Evolutionary conservation across 441 rosid species (phyloP).

Genomic region (Corymbia calophylla): DNA sequence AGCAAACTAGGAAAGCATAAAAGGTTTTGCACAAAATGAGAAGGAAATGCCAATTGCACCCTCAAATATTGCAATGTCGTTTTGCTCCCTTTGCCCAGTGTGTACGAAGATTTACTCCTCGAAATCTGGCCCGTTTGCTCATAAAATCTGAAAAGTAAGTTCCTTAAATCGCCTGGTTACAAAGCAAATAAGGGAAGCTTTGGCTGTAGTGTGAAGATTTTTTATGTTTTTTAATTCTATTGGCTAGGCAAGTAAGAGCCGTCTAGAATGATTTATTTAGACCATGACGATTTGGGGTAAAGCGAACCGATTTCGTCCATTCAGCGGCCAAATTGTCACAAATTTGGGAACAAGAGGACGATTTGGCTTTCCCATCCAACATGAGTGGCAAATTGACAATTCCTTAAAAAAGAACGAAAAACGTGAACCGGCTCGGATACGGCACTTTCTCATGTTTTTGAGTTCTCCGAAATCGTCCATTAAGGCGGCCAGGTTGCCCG

Average conservation of each 20-base stretch:
- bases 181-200: not conserved
- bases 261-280: not conserved
- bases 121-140: not conserved
- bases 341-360: not conserved
- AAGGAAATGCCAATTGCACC: too few species aligned
- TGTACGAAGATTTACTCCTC: not conserved
- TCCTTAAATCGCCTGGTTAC: not conserved
- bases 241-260: not conserved
- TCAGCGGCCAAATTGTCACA: not conserved
- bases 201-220: accelerated
- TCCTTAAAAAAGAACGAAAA: not conserved
- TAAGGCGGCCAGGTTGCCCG: not conserved
- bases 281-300: not conserved
- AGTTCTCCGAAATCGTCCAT: not conserved
- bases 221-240: not conserved
- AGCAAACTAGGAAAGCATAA: not conserved
- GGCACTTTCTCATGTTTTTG: not conserved
- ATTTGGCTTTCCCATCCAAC: not conserved
- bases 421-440: not conserved
- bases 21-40: not conserved
- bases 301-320: not conserved
- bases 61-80: not conserved
- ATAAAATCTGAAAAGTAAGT: not conserved
- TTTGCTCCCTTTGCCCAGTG: not conserved
- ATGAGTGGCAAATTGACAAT: not conserved